These are phyloP conservation scores for Caulochytrium protostelioides DNA, from an alignment of 371 early-diverging fungal genomes.

Conservation along the genomic window DNA sequence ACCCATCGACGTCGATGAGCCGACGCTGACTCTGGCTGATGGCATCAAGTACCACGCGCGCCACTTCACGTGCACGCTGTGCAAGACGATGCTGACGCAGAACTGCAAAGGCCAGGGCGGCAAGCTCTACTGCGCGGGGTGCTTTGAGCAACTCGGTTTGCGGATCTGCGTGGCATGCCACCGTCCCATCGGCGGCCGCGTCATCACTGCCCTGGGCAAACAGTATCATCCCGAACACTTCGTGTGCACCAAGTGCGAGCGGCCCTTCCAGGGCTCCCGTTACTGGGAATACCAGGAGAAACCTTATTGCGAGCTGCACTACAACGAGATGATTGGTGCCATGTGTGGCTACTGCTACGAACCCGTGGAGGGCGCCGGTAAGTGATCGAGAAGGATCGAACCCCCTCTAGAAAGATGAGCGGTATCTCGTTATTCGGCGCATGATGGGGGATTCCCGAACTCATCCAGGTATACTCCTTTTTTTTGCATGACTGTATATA, in stretches of 20 bases:
- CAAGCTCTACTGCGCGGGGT: constrained; percentile 21
- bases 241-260: constrained; percentile 22
- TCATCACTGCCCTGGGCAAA: constrained; percentile 16
- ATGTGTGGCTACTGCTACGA: constrained; percentile 19
- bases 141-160: constrained; percentile 8
- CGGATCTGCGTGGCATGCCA: constrained; percentile 16
- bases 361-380: constrained; percentile 15
- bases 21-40: background rate
- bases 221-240: constrained; percentile 26
- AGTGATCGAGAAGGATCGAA: background rate
- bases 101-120: constrained; percentile 17
- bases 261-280: constrained; percentile 13
- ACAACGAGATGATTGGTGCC: constrained; percentile 16
- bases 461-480: background rate
- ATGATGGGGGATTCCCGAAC: background rate
- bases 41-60: constrained; percentile 13
- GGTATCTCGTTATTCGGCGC: background rate
- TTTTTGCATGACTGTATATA: too few relatives aligned
- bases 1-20: constrained; percentile 6
- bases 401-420: too few relatives aligned
- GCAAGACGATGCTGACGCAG: constrained; percentile 8
- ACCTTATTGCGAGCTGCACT: constrained; percentile 21
- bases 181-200: constrained; percentile 15
- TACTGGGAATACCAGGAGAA: constrained; percentile 16
- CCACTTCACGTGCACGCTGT: constrained; percentile 19